phyloP scores from a whole-genome alignment of 2,329 filamentous ascomycete genomes.

The Cryoendolithus antarcticus region DNA sequence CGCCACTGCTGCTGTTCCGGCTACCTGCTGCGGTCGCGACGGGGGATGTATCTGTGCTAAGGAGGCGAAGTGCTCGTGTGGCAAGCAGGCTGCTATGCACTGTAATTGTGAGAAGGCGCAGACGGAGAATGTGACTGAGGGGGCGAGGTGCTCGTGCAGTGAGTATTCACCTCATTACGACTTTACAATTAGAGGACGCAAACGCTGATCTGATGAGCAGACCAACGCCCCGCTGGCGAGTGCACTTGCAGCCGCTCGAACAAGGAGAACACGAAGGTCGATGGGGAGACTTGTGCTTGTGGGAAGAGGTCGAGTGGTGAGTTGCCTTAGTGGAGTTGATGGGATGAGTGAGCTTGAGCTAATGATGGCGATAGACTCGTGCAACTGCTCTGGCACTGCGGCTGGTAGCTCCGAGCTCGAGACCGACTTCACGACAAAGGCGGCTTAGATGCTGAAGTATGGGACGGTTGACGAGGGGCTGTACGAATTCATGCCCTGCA shows the following conservation, averaged over 20 bases:
- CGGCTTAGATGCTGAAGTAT: conserved; percentile 1
- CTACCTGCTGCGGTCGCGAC: conserved; percentile 47
- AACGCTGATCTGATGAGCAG: conserved; percentile 7
- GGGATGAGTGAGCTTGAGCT: not conserved
- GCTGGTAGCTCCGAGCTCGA: conserved; percentile 56
- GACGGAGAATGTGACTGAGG: conserved; percentile 60
- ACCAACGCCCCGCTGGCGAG: conserved; percentile 61
- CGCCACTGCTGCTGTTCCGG: conserved; percentile 30
- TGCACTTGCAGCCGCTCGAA: conserved; percentile 69
- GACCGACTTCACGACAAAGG: conserved; percentile 74
- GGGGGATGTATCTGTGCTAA: conserved; percentile 30
- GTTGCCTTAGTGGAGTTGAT: conserved; percentile 13
- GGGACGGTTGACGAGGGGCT: no score
- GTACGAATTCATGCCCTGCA: no score
- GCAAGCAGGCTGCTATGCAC: conserved; percentile 72
- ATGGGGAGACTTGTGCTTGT: conserved; percentile 59
- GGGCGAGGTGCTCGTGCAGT: conserved; percentile 74
- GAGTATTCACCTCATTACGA: conserved; percentile 20
- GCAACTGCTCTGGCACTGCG: conserved; percentile 62
- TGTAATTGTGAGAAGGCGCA: conserved; percentile 72
- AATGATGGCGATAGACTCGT: conserved; percentile 19
- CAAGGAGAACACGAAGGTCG: conserved; percentile 53
- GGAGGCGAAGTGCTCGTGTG: conserved; percentile 69
- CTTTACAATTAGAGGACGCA: not conserved
- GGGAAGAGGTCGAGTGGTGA: conserved; percentile 60